These are phyloP conservation scores for Logfia minima DNA, from an alignment of 129 eudicot genomes.

Conservation along the genomic window DNA sequence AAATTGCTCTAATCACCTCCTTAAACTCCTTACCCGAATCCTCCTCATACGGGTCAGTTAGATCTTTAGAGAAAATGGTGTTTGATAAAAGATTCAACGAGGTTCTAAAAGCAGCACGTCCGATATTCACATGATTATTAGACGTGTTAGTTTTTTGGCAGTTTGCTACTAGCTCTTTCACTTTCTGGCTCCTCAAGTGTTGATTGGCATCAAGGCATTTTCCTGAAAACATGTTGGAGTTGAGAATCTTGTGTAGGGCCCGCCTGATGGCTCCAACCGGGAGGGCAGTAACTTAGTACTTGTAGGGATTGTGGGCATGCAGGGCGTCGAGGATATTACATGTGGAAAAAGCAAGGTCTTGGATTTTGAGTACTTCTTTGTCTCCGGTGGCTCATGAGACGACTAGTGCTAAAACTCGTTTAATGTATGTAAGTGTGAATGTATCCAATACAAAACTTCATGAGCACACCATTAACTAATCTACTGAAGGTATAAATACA, in stretches of 20 bases:
- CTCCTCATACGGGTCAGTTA: conserved; percentile 35
- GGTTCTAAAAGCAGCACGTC: conserved; percentile 32
- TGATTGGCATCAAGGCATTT: conserved; percentile 28
- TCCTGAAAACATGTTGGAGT: conserved; percentile 20
- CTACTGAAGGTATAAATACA: too few relatives aligned
- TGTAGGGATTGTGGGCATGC: conserved; percentile 18
- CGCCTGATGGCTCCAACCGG: conserved; percentile 50
- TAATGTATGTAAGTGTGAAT: too few relatives aligned
- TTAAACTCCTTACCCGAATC: conserved; percentile 53
- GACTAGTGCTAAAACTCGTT: too few relatives aligned
- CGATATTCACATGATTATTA: conserved; percentile 18
- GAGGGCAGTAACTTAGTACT: conserved; percentile 31
- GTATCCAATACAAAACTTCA: too few relatives aligned
- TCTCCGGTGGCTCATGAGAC: conserved; percentile 22
- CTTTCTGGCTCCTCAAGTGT: conserved; percentile 34
- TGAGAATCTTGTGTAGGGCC: conserved; percentile 38
- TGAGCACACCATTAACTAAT: too few relatives aligned
- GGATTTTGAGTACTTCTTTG: conserved; percentile 33
- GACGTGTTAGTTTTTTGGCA: conserved; percentile 30
- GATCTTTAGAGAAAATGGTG: conserved; percentile 54
- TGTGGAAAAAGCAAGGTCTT: conserved; percentile 21
- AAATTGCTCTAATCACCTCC: conserved; percentile 47
- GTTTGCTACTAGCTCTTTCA: conserved; percentile 42
- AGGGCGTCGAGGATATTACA: conserved; percentile 21
- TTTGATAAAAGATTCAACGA: conserved; percentile 45